These are phyloP conservation scores for Metschnikowia amazonensis DNA, from an alignment of 805 yeast species.

Conservation along the genomic window DNA sequence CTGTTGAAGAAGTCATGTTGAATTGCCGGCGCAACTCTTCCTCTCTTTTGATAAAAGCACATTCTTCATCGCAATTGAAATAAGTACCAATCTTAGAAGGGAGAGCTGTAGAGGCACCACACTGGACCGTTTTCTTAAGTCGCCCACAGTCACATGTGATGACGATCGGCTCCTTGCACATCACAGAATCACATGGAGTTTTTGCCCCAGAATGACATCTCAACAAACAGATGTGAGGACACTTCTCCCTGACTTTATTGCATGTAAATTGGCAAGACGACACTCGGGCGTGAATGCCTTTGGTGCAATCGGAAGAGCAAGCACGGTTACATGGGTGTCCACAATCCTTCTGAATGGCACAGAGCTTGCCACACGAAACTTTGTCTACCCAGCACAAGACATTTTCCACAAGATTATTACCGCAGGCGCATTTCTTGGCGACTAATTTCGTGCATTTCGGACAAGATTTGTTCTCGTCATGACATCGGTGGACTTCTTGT, in stretches of 20 bases:
- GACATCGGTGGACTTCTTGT: conserved; percentile 71
- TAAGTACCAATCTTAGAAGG: conserved; percentile 33
- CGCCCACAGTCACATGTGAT: conserved; percentile 67
- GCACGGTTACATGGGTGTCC: conserved; percentile 47
- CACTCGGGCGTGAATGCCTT: conserved; percentile 49
- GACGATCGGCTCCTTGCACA: conserved; percentile 49
- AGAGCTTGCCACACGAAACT: conserved; percentile 57
- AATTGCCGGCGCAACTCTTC: conserved; percentile 62
- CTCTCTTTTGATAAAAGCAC: conserved; percentile 60
- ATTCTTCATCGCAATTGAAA: conserved; percentile 66
- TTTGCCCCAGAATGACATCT: conserved; percentile 59
- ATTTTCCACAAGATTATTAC: conserved; percentile 50
- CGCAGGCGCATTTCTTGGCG: conserved; percentile 60
- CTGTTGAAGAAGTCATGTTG: conserved; percentile 20
- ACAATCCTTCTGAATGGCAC: conserved; percentile 32
- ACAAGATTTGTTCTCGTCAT: conserved; percentile 58
- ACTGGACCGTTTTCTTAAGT: conserved; percentile 42
- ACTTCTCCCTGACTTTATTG: conserved; percentile 45
- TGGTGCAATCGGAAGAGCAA: conserved; percentile 64
- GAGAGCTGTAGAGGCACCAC: conserved; percentile 48
- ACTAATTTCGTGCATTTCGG: conserved; percentile 71
- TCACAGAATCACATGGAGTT: conserved; percentile 45
- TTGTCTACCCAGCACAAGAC: conserved; percentile 65
- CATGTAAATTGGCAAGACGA: conserved; percentile 56
- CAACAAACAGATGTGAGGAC: conserved; percentile 65